These are phyloP conservation scores for Poronia punctata DNA, from an alignment of 495 filamentous ascomycete species.

Conservation along the genomic window DNA sequence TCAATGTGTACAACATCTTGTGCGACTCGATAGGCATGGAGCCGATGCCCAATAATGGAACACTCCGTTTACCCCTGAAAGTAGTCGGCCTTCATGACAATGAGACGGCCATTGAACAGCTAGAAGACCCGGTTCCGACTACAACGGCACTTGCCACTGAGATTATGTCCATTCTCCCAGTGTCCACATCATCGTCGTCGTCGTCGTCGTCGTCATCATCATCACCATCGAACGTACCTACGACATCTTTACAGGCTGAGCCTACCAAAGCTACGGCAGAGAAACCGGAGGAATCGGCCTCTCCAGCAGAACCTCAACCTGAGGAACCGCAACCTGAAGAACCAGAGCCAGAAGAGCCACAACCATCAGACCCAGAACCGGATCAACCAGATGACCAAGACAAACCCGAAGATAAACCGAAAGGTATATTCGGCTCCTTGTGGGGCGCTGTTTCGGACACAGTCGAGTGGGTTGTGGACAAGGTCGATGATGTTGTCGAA, in stretches of 20 bases:
- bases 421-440: conserved; percentile 14
- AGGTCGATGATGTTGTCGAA: conserved; percentile 36
- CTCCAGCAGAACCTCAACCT: conserved; percentile 9
- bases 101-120: conserved; percentile 21
- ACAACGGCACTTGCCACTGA: conserved; percentile 8
- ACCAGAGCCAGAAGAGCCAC: conserved; percentile 8
- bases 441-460: conserved; percentile 20
- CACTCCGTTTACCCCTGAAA: conserved; percentile 67
- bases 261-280: conserved; percentile 2
- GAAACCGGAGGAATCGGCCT: conserved; percentile 5
- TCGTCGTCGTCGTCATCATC: conserved; percentile 9
- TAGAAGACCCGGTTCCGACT: conserved; percentile 26
- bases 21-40: conserved; percentile 72
- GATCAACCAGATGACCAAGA: conserved; percentile 10
- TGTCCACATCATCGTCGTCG: conserved; percentile 5
- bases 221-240: not conserved
- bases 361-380: conserved; percentile 12
- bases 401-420: conserved; percentile 12
- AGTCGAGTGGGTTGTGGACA: conserved; percentile 40
- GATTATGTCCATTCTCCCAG: conserved; percentile 10
- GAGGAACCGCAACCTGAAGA: conserved; percentile 3
- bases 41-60: conserved; percentile 77
- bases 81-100: conserved; percentile 58
- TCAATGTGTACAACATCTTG: conserved; percentile 89
- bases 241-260: not conserved